These are phyloP conservation scores for Meyerozyma guilliermondii DNA, from an alignment of 1,139 yeast species.

Conservation along the genomic window DNA sequence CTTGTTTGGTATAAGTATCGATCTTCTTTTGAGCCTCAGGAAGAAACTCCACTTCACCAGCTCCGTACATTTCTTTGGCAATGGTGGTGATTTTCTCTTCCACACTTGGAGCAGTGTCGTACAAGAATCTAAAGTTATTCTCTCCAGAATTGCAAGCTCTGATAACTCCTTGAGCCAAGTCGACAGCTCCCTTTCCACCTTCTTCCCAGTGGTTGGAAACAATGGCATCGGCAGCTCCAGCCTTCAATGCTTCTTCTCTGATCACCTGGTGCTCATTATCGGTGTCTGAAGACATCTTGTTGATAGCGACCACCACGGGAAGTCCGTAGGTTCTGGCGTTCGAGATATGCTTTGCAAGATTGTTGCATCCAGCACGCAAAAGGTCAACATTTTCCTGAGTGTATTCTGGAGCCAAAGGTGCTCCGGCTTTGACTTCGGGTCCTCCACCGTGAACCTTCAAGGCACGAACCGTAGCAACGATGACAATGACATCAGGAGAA, in stretches of 20 bases:
- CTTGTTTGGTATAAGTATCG: slow-evolving; percentile 61
- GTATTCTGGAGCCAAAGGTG: slow-evolving; percentile 64
- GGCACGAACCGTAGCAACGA: slow-evolving; percentile 78
- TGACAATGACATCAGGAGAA: slow-evolving; percentile 67
- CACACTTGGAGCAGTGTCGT: slow-evolving; percentile 55
- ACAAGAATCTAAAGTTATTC: slow-evolving; percentile 56
- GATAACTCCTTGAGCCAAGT: slow-evolving; percentile 27
- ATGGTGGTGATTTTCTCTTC: slow-evolving; percentile 62
- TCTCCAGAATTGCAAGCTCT: slow-evolving; percentile 54
- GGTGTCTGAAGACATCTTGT: slow-evolving; percentile 68
- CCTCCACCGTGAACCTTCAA: slow-evolving; percentile 82
- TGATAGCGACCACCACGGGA: slow-evolving; percentile 77
- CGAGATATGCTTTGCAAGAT: slow-evolving; percentile 69
- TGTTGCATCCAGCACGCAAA: slow-evolving; percentile 62
- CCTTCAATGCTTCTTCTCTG: slow-evolving; percentile 56
- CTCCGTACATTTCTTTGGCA: slow-evolving; percentile 76
- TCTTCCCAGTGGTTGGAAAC: slow-evolving; percentile 69
- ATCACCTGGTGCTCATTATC: slow-evolving; percentile 62
- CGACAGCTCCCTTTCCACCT: slow-evolving; percentile 61
- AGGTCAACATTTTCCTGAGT: slow-evolving; percentile 60
- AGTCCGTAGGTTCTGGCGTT: slow-evolving; percentile 68
- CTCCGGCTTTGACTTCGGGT: slow-evolving; percentile 80
- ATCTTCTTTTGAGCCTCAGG: slow-evolving; percentile 65
- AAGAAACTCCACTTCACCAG: slow-evolving; percentile 60
- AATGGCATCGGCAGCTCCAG: slow-evolving; percentile 73